phyloP scores from a whole-genome alignment of 2,329 filamentous ascomycete species.

The Calonectria pseudoreteaudii region DNA sequence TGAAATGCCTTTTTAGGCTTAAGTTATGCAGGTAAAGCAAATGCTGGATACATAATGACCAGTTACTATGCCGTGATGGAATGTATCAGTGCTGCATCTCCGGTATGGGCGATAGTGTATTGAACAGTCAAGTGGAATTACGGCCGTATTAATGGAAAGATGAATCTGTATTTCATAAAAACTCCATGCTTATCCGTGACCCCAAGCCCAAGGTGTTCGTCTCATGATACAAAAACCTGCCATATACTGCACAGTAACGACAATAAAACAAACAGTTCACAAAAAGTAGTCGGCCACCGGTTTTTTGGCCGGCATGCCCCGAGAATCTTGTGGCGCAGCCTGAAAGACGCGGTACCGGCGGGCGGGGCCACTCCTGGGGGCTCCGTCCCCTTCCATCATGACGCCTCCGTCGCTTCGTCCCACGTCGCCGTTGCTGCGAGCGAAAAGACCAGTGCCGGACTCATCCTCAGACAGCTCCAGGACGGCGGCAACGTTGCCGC shows the following conservation, averaged over 20 bases:
- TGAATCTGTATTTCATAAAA: slow-evolving; percentile 30
- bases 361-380: slow-evolving; percentile 75
- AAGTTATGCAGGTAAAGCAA: no score
- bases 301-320: slow-evolving; percentile 99
- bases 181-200: slow-evolving; percentile 41
- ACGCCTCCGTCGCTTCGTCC: slow-evolving; percentile 67
- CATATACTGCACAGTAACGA: slow-evolving; percentile 16
- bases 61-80: no score
- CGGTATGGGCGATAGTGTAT: no score
- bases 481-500: slow-evolving; percentile 95
- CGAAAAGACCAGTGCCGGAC: slow-evolving; percentile 77
- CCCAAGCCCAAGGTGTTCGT: slow-evolving; percentile 30
- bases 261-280: slow-evolving; percentile 48
- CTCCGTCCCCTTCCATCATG: slow-evolving; percentile 60
- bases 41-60: not conserved
- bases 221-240: slow-evolving; percentile 35
- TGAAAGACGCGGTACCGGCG: slow-evolving; percentile 95
- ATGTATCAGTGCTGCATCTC: no score
- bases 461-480: slow-evolving; percentile 92
- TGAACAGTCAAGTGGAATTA: not conserved
- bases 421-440: slow-evolving; percentile 78
- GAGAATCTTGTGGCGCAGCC: slow-evolving; percentile 92
- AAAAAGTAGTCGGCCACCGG: slow-evolving; percentile 98
- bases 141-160: not conserved
- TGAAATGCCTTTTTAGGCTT: not conserved